phyloP scores from a whole-genome alignment of 2,329 filamentous ascomycete species.

The Clonostachys rhizophaga region DNA sequence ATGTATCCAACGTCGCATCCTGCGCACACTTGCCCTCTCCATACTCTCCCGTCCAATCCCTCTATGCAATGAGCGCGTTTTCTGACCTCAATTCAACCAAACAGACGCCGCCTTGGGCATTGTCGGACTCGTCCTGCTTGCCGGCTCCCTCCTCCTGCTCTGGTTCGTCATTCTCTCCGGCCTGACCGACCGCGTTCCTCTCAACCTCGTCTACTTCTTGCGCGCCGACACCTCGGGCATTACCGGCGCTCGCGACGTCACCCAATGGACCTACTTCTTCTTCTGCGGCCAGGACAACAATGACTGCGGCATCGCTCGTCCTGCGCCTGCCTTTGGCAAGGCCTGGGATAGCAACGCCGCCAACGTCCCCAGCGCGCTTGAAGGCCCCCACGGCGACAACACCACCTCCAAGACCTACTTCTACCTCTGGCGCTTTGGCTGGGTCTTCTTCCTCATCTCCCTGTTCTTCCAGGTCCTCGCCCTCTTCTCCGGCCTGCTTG shows the following conservation, averaged over 20 bases:
- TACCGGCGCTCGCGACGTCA: slow-evolving; percentile 57
- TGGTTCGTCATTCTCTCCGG: slow-evolving; percentile 57
- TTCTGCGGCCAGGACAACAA: slow-evolving; percentile 64
- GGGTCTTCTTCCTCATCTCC: slow-evolving; percentile 83
- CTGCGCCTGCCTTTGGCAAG: slow-evolving; percentile 67
- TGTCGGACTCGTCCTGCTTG: slow-evolving; percentile 42
- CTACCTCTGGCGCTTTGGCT: slow-evolving; percentile 87
- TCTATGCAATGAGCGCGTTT: too few species aligned
- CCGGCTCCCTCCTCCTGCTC: slow-evolving; percentile 45
- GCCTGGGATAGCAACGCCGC: slow-evolving; percentile 52
- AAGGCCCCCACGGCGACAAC: slow-evolving; percentile 43
- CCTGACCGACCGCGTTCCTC: slow-evolving; percentile 40
- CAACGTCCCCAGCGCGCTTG: slow-evolving; percentile 36
- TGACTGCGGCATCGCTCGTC: slow-evolving; percentile 58
- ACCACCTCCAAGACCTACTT: slow-evolving; percentile 63
- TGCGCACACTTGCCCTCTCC: too few species aligned
- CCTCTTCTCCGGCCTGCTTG: slow-evolving; percentile 64
- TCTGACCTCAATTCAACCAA: not conserved
- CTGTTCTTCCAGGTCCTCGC: slow-evolving; percentile 71
- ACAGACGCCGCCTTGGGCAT: slow-evolving; percentile 35
- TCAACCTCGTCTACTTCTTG: slow-evolving; percentile 82
- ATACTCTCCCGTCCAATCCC: too few species aligned
- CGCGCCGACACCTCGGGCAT: slow-evolving; percentile 72
- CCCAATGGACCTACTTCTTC: slow-evolving; percentile 91
- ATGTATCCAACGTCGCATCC: too few species aligned